These are phyloP conservation scores for Phaeomoniella chlamydospora DNA, from an alignment of 2,329 filamentous ascomycete genomes.

Conservation along the genomic window DNA sequence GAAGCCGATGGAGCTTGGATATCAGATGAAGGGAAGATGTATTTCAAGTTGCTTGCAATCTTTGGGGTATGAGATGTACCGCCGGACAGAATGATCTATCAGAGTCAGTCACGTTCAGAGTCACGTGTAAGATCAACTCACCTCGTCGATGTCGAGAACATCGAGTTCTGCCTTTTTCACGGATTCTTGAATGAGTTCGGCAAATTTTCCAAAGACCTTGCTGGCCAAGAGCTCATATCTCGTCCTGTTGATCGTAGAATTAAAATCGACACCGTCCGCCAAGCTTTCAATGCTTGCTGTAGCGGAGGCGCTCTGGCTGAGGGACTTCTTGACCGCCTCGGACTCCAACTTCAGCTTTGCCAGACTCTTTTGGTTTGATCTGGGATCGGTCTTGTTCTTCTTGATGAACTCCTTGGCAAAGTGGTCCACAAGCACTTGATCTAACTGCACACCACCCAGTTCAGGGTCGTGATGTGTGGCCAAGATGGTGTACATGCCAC, in stretches of 20 bases:
- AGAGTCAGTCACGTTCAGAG: not conserved
- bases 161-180: conserved; percentile 89
- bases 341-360: conserved; percentile 88
- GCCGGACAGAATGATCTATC: conserved; percentile 68
- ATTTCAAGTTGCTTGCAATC: conserved; percentile 66
- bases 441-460: conserved; percentile 70
- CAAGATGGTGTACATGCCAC: conserved; percentile 90
- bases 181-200: conserved; percentile 66
- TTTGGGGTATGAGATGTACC: conserved; percentile 89
- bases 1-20: conserved; percentile 75
- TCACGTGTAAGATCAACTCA: conserved; percentile 8
- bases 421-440: conserved; percentile 85
- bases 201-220: conserved; percentile 81
- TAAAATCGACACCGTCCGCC: conserved; percentile 78
- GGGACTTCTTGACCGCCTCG: conserved; percentile 80
- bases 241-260: conserved; percentile 79
- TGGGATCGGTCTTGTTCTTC: conserved; percentile 83
- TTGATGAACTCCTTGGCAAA: conserved; percentile 99
- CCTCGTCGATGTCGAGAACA: conserved; percentile 80
- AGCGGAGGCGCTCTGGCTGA: conserved; percentile 77
- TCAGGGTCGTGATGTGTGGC: conserved; percentile 94
- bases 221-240: conserved; percentile 80
- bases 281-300: conserved; percentile 88
- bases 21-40: conserved; percentile 70
- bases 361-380: conserved; percentile 63